Conservation (phyloP, 2,329 filamentous ascomycete genomes). For the Dactylonectria macrodidyma region DNA sequence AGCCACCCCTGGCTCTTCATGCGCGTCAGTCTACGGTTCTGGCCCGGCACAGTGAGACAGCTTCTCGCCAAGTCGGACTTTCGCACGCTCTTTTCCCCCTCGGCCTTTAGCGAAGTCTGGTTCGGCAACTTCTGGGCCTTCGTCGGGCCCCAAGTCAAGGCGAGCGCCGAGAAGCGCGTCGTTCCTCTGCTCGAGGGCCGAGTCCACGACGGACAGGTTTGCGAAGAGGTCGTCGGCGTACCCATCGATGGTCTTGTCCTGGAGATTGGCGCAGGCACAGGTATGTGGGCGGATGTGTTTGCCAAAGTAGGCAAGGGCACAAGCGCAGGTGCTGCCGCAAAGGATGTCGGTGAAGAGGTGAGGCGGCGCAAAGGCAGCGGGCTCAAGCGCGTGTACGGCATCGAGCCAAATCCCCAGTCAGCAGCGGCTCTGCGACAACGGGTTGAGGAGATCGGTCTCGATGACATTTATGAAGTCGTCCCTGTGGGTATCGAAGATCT, state of each 20-base stretch:
- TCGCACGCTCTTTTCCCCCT: conserved; percentile 57
- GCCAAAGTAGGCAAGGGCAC: conserved; percentile 45
- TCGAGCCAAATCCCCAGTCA: conserved; percentile 74
- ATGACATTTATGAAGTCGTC: conserved; percentile 72
- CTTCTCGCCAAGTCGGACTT: conserved; percentile 56
- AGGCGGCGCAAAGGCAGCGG: conserved; percentile 34
- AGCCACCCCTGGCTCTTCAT: conserved; percentile 69
- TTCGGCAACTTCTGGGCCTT: conserved; percentile 74
- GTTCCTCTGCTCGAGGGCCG: conserved; percentile 69
- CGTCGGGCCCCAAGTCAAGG: conserved; percentile 66
- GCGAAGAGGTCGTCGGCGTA: conserved; percentile 51
- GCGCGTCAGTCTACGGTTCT: conserved; percentile 60
- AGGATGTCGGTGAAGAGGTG: conserved; percentile 40
- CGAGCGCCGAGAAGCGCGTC: conserved; percentile 59
- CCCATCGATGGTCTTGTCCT: conserved; percentile 67
- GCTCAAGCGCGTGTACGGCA: conserved; percentile 70
- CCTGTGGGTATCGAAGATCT: conserved; percentile 75
- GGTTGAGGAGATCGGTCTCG: conserved; percentile 66
- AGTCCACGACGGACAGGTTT: conserved; percentile 54
- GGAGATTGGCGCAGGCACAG: conserved; percentile 74
- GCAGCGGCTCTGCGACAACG: conserved; percentile 63
- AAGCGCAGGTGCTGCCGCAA: conserved; percentile 18
- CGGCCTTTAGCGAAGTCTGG: conserved; percentile 64
- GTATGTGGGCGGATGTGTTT: conserved; percentile 73
- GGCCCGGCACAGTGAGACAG: conserved; percentile 65